These are phyloP conservation scores for Xylaria polymorpha DNA, from an alignment of 2,329 filamentous ascomycete species.

Conservation along the genomic window DNA sequence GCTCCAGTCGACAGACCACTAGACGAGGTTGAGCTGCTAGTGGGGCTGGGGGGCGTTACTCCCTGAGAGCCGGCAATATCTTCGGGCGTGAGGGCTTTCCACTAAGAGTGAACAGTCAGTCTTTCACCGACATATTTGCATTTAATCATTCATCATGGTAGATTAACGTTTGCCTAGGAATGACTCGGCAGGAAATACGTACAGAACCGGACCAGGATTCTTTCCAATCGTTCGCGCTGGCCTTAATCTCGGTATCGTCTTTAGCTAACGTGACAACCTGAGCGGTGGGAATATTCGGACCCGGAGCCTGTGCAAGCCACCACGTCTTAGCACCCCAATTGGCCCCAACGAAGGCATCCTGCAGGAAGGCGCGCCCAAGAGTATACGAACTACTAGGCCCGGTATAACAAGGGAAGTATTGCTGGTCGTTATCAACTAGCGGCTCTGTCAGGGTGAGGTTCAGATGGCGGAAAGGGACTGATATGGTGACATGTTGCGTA, in stretches of 20 bases:
- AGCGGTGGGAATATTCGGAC: constrained; percentile 49
- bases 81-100: constrained; percentile 45
- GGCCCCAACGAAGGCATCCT: constrained; percentile 59
- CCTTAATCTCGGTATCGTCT: constrained; percentile 40
- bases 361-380: constrained; percentile 59
- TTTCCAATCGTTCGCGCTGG: constrained; percentile 50
- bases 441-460: constrained; percentile 56
- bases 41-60: constrained; percentile 32
- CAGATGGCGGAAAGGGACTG: constrained; percentile 56
- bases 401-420: constrained; percentile 58
- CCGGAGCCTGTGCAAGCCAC: constrained; percentile 57
- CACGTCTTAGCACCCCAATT: constrained; percentile 53
- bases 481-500: constrained; percentile 54
- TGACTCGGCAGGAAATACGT: constrained; percentile 6
- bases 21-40: constrained; percentile 5
- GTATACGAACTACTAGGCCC: constrained; percentile 44
- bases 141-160: neutral
- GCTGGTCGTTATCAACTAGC: constrained; percentile 49
- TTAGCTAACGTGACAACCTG: constrained; percentile 40
- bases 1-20: constrained; percentile 48
- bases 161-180: neutral
- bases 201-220: constrained; percentile 49
- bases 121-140: neutral
- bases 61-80: constrained; percentile 37
- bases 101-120: constrained; percentile 33